Evolutionary conservation across 2,329 filamentous ascomycete genomes (phyloP).

Genomic region (Clathrospora elynae): DNA sequence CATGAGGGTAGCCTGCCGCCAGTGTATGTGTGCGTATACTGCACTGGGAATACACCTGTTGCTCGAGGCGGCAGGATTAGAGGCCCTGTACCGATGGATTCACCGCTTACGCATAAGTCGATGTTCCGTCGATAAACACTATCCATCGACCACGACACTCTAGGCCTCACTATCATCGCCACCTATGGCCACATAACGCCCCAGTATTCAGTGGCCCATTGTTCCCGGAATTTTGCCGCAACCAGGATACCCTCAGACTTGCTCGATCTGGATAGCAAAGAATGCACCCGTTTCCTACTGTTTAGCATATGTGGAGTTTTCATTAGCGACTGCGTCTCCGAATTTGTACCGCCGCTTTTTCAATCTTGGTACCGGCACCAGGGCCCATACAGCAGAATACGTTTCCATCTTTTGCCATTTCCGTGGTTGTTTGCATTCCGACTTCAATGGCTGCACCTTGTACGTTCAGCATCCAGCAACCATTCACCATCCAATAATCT

Average conservation of each 20-base stretch:
- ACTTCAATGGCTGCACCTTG: too few species aligned
- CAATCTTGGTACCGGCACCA: neutral
- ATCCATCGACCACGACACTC: conserved; percentile 20
- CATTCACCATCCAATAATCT: neutral
- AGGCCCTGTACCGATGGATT: conserved; percentile 8
- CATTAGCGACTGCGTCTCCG: neutral
- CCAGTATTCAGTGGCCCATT: conserved; percentile 31
- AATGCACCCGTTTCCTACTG: conserved; percentile 2
- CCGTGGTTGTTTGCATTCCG: neutral
- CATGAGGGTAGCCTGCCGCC: conserved; percentile 53
- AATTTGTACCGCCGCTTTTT: neutral
- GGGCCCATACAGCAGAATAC: neutral
- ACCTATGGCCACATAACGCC: conserved; percentile 34
- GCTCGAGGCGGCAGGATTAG: conserved; percentile 9
- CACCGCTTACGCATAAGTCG: conserved; percentile 1
- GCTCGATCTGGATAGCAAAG: neutral
- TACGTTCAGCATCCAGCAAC: neutral
- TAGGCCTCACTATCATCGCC: conserved; percentile 19
- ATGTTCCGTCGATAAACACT: neutral
- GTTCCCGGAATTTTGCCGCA: conserved; percentile 22
- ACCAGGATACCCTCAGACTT: neutral
- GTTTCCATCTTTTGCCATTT: neutral
- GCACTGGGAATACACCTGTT: conserved; percentile 37
- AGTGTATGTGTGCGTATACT: conserved; percentile 50
- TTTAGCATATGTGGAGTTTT: conserved; percentile 13